Evolutionary conservation across 2,329 filamentous ascomycete species (phyloP), one percentile per base, ranked within the genome.

Genomic region (Fusarium sp.): DNA sequence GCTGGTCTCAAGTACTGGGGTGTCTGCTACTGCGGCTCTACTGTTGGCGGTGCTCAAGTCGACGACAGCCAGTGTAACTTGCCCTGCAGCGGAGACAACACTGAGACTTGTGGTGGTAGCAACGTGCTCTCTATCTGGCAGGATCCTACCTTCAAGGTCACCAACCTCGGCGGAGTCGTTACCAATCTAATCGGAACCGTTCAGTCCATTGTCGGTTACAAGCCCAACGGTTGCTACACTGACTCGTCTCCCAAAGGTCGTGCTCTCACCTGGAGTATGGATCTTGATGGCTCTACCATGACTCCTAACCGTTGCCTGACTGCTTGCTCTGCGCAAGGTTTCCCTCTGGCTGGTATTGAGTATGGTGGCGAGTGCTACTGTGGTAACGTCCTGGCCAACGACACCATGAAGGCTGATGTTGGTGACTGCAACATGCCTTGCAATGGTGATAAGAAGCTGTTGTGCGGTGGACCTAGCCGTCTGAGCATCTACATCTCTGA

Each of bases 171-270:
- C 13, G 57, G 57, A 12, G 56, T 60, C 13, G 13, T 60, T 24
- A 76, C 74, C 19, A 75, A 82, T 46, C 72, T 81, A 25, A 81
- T 36, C 24, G 81, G 62, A 32, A 24, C 12, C 13, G 26, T 40
- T 35, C 60, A 55, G 40, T 38, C 79, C 24, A 76, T 82, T 40
- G 77, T 78, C 49, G 78, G 81, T 41, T 91, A 87, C 79, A 77
- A 78, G 39, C 82, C 85, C 63, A 72, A 83, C n/a, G 88, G 88
- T 52, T 91, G 88, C 76, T 89, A 83, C 68, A 79, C 76, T 26
- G 83, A 85, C 59, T 69, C 76, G 52, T 76, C 75, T 19, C 61
- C 59, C 43, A 62, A 75, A 47, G 78, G 80, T 36, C 79, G 78
- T 44, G 78, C 83, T 25, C 75, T 85, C 42, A 76, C 76, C 25